phyloP scores from a whole-genome alignment of 192 early-diverging fungal species.

The Chytriomyces confervae region DNA sequence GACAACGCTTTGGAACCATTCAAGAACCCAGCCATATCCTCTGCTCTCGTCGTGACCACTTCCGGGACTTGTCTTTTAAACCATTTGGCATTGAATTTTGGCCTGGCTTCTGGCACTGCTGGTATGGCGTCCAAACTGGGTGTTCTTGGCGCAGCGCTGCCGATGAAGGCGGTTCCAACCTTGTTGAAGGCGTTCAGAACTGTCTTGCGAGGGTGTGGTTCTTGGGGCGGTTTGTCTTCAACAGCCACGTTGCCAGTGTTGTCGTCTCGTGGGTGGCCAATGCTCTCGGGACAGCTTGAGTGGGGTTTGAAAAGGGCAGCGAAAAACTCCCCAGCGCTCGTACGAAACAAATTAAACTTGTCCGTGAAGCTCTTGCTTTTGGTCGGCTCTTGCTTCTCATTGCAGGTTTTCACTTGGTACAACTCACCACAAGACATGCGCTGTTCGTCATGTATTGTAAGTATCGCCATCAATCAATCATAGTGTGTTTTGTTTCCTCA shows the following conservation, averaged over 20 bases:
- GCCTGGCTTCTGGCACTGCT: not conserved
- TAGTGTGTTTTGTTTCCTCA: too few relatives aligned
- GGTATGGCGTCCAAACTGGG: not conserved
- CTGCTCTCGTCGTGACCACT: constrained; percentile 27
- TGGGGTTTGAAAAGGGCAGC: not conserved
- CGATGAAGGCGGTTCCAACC: not conserved
- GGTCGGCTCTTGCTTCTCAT: too few relatives aligned
- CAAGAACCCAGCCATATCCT: constrained; percentile 42
- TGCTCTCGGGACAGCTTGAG: not conserved
- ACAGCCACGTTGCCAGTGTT: not conserved
- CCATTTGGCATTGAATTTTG: not conserved
- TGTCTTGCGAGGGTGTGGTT: too few relatives aligned
- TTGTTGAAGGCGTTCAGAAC: not conserved
- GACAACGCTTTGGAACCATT: constrained; percentile 34
- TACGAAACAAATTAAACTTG: not conserved
- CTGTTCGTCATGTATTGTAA: too few relatives aligned
- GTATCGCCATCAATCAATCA: too few relatives aligned
- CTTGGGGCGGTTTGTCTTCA: too few relatives aligned
- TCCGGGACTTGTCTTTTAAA: not conserved
- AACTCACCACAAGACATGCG: too few relatives aligned
- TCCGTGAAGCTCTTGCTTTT: not conserved
- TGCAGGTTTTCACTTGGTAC: too few relatives aligned
- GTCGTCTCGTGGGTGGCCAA: not conserved
- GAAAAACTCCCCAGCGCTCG: not conserved
- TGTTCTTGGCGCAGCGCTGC: not conserved